Evolutionary conservation across 2,329 filamentous ascomycete genomes (phyloP), one percentile per base, ranked within the genome.

Genomic region (Myriosclerotinia duriaeana): DNA sequence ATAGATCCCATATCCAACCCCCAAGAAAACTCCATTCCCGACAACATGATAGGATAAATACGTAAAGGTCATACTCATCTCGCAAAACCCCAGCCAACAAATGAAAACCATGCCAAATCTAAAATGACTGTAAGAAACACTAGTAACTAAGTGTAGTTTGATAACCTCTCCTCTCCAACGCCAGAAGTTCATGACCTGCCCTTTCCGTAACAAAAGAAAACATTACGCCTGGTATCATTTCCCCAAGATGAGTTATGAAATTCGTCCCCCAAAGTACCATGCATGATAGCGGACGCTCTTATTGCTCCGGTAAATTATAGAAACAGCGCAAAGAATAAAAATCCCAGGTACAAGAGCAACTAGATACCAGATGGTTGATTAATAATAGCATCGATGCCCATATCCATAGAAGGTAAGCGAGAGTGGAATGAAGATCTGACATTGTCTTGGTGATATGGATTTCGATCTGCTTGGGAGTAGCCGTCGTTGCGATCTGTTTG

Each of bases 381-480:
- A 71, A 87, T 85, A 67, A 87, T 82, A 61, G 83, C 79, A 62
- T 83, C 82, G 71, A 88, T 87, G 34, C 83, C 84, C 84, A 88
- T 87, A 71, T 87, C 85, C 59, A 83, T 82, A 69, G 83, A 84
- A 7, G 85, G 79, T 65, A 86, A 78, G 53, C 85, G 61, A 15
- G 58, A 62, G 17, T 63, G 56, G 17, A 54, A 63, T 12, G 58
- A 53, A 22, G 20, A 20, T 30, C 52, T 42, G 15, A 34, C 30
- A 34, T 30, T 40, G 9, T 66, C 64, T 46, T 62, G 56, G 12
- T 53, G 56, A 53, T 62, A 63, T 48, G 36, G 38, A 15, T 38
- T 52, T 30, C 53, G 46, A 20, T 66, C 58, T 0, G 38, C 36
- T 14, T 66, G 56, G n/a, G 42, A 30, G 42, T 59, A 65, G 6